Evolutionary conservation across 306 rosid genomes (phyloP).

Genomic region (Gastrolobium villosum): DNA sequence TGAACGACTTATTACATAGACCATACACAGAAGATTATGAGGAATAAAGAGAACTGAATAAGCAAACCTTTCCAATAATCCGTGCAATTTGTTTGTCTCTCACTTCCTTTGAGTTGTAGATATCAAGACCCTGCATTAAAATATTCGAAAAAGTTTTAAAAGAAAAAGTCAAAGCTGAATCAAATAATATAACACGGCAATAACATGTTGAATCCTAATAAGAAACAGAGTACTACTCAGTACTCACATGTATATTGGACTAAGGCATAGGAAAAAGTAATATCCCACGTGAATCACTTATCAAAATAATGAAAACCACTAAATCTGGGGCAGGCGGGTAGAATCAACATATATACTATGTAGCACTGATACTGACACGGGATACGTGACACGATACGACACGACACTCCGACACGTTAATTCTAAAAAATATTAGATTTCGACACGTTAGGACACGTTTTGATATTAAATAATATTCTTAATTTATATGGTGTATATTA

Average conservation of each 20-base stretch:
- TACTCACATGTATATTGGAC: no score
- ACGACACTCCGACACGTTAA: no score
- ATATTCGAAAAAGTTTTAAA: background rate
- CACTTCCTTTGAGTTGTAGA: conserved; percentile 82
- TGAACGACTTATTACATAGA: conserved; percentile 14
- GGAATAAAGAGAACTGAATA: conserved; percentile 31
- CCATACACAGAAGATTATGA: conserved; percentile 21
- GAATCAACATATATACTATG: conserved; percentile 26
- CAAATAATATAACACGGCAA: background rate
- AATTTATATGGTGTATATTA: no score
- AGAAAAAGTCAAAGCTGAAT: conserved; percentile 5
- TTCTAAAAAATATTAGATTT: no score
- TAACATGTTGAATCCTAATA: conserved; percentile 16
- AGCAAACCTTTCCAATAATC: conserved; percentile 79
- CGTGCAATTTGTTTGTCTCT: conserved; percentile 94
- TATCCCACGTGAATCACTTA: conserved; percentile 10
- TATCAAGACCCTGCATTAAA: conserved; percentile 77
- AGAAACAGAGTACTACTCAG: no score
- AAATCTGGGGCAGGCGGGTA: background rate
- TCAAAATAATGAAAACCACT: conserved; percentile 28
- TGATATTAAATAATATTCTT: no score
- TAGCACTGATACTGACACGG: no score
- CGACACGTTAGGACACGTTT: no score
- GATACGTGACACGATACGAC: no score
- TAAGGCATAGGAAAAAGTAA: background rate